Conservation (phyloP, 176 grass and related monocot species). For the Zoysia pacifica region DNA sequence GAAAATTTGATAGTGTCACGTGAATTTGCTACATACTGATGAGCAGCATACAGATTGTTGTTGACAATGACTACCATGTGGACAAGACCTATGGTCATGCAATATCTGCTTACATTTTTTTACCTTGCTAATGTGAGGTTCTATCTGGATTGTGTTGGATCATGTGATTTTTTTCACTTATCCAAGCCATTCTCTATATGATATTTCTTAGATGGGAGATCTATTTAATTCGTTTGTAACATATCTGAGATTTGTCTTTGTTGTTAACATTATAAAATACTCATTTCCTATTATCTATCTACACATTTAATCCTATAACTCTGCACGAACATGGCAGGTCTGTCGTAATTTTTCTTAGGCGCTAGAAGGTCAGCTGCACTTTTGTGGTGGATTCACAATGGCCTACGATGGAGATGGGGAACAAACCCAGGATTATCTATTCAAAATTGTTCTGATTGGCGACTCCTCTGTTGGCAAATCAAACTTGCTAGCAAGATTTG, state of each 20-base stretch:
- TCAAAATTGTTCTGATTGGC: slow-evolving; percentile 67
- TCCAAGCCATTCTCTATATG: neutral
- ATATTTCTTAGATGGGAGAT: slow-evolving; percentile 5
- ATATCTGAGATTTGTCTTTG: neutral
- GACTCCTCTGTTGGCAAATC: slow-evolving; percentile 74
- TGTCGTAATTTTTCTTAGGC: slow-evolving; percentile 19
- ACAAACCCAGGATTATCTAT: slow-evolving; percentile 68
- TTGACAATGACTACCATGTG: neutral
- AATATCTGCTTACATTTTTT: neutral
- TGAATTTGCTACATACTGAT: neutral
- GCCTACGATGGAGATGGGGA: slow-evolving; percentile 55
- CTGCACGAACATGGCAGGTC: slow-evolving; percentile 27
- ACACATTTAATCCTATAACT: neutral
- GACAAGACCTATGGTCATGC: neutral
- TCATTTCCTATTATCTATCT: neutral
- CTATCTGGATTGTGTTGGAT: neutral
- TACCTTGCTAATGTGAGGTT: neutral
- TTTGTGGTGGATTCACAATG: slow-evolving; percentile 39
- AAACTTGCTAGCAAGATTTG: slow-evolving; percentile 71
- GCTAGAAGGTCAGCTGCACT: neutral
- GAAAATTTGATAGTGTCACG: neutral
- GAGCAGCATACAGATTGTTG: neutral
- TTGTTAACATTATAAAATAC: neutral
- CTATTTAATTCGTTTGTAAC: neutral
- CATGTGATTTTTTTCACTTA: neutral